A percentile compares a stretch with the other conserved stretches of the same genome.
These are phyloP conservation scores for Strobilomyces dryophilus DNA, from an alignment of 768 basidiomycete species.

Conservation along the genomic window DNA sequence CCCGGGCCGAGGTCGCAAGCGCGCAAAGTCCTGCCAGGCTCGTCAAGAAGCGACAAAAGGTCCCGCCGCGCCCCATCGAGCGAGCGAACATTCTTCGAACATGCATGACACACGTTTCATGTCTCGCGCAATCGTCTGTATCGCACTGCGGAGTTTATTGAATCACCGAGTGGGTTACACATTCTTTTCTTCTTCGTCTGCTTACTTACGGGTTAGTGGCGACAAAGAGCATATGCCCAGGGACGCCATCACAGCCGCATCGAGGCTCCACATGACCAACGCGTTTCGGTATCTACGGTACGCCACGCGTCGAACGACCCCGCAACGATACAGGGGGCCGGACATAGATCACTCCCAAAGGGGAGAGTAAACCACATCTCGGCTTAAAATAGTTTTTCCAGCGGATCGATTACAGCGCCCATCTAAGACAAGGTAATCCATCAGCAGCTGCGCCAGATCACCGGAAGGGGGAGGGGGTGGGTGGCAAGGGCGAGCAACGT, in stretches of 20 bases:
- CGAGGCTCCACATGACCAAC: background rate
- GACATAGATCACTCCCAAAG: background rate
- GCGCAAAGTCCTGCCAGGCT: background rate
- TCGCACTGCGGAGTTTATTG: no score
- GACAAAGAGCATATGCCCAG: background rate
- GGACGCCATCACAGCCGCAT: background rate
- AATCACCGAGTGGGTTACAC: conserved; percentile 22
- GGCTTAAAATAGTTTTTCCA: conserved; percentile 47
- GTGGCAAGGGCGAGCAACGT: no score
- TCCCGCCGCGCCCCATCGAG: background rate
- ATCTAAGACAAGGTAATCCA: conserved; percentile 39
- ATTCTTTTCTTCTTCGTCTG: background rate
- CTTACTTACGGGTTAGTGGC: conserved; percentile 4
- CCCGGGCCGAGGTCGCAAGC: no score
- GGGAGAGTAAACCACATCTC: no score
- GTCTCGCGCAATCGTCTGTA: no score
- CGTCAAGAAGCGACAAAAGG: no score
- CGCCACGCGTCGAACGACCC: background rate
- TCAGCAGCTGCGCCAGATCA: background rate
- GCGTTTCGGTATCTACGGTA: background rate
- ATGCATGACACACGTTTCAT: no score
- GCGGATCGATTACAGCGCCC: conserved; percentile 66
- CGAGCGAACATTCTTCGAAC: no score
- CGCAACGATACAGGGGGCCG: background rate
- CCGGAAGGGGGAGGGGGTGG: background rate